Evolutionary conservation across 2,329 filamentous ascomycete species (phyloP).

Genomic region (Dendrostoma leiphaemia): DNA sequence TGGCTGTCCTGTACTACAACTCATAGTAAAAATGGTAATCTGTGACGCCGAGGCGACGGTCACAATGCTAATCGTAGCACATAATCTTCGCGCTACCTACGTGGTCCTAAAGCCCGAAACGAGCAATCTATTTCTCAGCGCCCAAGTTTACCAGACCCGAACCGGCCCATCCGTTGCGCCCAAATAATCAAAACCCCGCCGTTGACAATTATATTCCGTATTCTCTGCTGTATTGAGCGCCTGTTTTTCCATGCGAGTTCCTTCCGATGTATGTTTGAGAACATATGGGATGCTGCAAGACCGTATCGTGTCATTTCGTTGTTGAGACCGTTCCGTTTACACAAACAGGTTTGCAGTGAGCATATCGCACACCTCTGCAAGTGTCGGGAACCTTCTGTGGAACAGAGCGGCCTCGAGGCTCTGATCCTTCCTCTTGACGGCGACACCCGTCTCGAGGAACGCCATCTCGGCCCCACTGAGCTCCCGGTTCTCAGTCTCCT

Average conservation of each 20-base stretch:
- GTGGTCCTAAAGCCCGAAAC: no score
- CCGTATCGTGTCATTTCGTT: neutral
- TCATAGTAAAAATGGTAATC: no score
- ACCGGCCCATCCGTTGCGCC: no score
- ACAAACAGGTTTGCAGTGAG: conserved; percentile 43
- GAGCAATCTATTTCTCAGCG: no score
- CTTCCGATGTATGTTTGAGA: neutral
- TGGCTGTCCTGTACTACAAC: no score
- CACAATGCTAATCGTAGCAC: no score
- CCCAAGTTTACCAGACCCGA: no score
- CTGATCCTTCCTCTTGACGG: conserved; percentile 23
- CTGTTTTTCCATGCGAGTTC: neutral
- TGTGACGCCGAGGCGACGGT: no score
- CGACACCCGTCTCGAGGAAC: conserved; percentile 55
- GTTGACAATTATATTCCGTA: no score
- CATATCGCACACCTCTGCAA: conserved; percentile 44
- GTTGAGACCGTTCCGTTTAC: conserved; percentile 20
- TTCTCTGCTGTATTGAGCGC: neutral
- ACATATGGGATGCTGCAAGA: neutral
- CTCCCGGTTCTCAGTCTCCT: conserved; percentile 59
- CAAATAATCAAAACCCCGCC: no score
- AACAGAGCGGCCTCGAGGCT: conserved; percentile 33
- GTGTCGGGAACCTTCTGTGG: conserved; percentile 34
- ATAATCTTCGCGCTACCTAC: no score
- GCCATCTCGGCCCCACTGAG: conserved; percentile 54